Conservation (phyloP, 805 yeast genomes). For the Myxozyma kluyveri region DNA sequence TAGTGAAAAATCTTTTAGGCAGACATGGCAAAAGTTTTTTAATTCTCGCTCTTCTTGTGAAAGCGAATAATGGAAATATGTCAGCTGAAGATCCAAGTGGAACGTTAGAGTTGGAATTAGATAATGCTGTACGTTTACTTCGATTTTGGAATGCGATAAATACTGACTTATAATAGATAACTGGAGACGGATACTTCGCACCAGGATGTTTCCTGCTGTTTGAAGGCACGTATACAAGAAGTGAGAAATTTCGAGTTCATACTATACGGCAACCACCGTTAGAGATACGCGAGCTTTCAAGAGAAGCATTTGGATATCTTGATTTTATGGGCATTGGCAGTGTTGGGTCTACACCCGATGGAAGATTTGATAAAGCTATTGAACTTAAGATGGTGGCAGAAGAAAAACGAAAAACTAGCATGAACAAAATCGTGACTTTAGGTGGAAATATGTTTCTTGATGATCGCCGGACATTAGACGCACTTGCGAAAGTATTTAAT, state of each 20-base stretch:
- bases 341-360: constrained; percentile 38
- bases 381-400: constrained; percentile 52
- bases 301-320: constrained; percentile 71
- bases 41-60: constrained; percentile 70
- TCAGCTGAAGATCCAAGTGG: constrained; percentile 81
- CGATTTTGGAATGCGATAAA: not conserved
- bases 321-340: constrained; percentile 58
- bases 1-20: constrained; percentile 82
- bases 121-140: constrained; percentile 41
- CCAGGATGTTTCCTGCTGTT: constrained; percentile 75
- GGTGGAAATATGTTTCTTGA: constrained; percentile 77
- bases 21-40: constrained; percentile 73
- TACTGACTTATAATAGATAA: constrained; percentile 41
- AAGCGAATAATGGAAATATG: constrained; percentile 64
- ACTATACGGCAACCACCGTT: constrained; percentile 85
- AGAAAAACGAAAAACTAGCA: constrained; percentile 58
- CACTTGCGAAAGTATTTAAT: constrained; percentile 59
- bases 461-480: constrained; percentile 55
- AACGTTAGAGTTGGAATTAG: constrained; percentile 58
- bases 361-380: constrained; percentile 62
- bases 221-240: constrained; percentile 73
- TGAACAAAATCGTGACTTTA: constrained; percentile 50
- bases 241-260: constrained; percentile 64
- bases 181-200: constrained; percentile 60
- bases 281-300: constrained; percentile 64